A percentile compares a stretch with the other conserved stretches of the same genome.
Evolutionary conservation across 192 early-diverging fungal genomes (phyloP).

Genomic region (Umbelopsis sp.): DNA sequence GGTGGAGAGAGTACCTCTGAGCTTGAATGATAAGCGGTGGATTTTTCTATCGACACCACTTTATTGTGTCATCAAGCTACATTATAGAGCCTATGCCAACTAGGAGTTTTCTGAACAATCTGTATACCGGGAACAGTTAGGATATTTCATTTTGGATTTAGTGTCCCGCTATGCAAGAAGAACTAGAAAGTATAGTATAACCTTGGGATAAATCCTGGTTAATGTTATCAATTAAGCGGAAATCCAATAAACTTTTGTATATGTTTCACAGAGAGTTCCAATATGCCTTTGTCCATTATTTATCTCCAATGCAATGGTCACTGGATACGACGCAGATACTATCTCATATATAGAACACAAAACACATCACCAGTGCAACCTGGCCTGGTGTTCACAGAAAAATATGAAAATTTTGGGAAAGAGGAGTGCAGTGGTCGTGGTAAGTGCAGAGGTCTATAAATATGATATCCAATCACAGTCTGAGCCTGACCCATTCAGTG

Average conservation of each 20-base stretch:
- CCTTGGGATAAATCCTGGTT: neutral
- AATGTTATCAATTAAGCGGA: slow-evolving; percentile 3
- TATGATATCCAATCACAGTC: neutral
- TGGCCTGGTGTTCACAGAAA: no score
- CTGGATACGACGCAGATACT: no score
- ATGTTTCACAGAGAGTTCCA: neutral
- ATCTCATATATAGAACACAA: no score
- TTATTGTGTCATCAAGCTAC: no score
- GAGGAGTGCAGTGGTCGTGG: neutral
- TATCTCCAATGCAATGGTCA: no score
- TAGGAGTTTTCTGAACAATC: no score
- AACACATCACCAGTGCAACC: no score
- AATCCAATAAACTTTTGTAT: neutral
- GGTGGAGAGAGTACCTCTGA: neutral
- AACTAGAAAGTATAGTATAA: neutral
- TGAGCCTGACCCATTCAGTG: neutral
- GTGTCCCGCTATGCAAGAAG: neutral
- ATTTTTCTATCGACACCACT: no score
- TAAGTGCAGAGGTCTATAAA: slow-evolving; percentile 1
- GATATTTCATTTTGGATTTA: neutral
- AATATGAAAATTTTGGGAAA: no score
- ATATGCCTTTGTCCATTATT: no score
- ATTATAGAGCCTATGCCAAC: no score
- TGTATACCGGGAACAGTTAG: neutral
- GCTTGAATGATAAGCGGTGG: neutral